A percentile compares a stretch with the other conserved stretches of the same genome.
Evolutionary conservation across 768 basidiomycete genomes (phyloP).

Genomic region (Panellus pusillus): DNA sequence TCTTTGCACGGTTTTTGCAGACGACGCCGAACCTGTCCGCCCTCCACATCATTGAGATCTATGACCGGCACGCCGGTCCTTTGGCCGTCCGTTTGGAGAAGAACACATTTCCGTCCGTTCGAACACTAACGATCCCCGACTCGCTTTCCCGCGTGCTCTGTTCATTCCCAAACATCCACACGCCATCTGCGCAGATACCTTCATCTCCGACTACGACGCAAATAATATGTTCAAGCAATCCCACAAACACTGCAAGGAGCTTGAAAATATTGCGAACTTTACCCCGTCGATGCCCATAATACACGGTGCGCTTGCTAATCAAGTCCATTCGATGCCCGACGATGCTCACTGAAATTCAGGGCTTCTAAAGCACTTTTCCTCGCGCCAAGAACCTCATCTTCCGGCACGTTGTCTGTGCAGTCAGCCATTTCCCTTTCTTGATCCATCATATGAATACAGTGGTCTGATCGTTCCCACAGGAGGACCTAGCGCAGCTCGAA

Average conservation of each 20-base stretch:
- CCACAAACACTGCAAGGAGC: neutral
- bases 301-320: neutral
- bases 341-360: neutral
- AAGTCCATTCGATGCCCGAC: neutral
- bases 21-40: slow-evolving; percentile 3
- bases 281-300: neutral
- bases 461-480: neutral
- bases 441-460: neutral
- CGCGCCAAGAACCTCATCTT: neutral
- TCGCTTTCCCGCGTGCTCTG: neutral
- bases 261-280: slow-evolving; percentile 4
- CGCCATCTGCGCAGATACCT: slow-evolving; percentile 2
- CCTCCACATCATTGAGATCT: slow-evolving; percentile 7
- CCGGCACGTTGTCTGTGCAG: neutral
- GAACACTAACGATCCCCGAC: slow-evolving; percentile 1
- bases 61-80: neutral
- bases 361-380: neutral
- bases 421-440: neutral
- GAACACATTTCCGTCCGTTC: neutral
- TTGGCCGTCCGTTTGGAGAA: neutral
- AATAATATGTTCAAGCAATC: neutral
- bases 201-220: neutral
- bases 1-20: slow-evolving; percentile 6
- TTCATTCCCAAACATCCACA: slow-evolving; percentile 1
- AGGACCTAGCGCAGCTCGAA: neutral